A percentile compares a stretch with the other conserved stretches of the same genome.
Conservation (phyloP, 805 yeast species). For the Lipomyces sp. region DNA sequence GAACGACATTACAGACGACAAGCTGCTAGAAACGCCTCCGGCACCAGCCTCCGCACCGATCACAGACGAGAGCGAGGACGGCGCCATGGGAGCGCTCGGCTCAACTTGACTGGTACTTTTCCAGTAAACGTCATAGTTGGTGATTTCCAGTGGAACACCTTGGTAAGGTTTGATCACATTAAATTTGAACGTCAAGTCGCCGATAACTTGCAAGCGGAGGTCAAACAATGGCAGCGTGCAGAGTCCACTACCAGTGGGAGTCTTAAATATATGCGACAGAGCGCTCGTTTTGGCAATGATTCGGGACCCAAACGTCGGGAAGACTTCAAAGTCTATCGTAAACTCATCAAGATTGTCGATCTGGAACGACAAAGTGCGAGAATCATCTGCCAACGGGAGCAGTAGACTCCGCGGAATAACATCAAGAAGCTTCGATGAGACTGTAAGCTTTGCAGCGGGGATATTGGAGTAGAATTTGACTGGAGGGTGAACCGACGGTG, state of each 20-base stretch:
- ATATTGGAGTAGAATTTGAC: conserved; percentile 53
- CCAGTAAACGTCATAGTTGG: conserved; percentile 96
- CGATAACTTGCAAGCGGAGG: conserved; percentile 76
- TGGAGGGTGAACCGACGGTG: conserved; percentile 40
- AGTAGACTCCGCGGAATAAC: conserved; percentile 85
- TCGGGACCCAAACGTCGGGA: conserved; percentile 93
- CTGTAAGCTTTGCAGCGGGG: conserved; percentile 66
- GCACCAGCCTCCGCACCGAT: conserved; percentile 14
- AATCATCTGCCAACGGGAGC: conserved; percentile 73
- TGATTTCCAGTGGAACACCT: conserved; percentile 81
- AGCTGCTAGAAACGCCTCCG: conserved; percentile 12
- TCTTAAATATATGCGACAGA: conserved; percentile 58
- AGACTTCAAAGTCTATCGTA: conserved; percentile 63
- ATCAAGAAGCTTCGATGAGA: conserved; percentile 71
- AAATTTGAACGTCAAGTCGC: conserved; percentile 75
- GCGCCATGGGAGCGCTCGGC: conserved; percentile 24
- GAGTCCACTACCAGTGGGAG: conserved; percentile 45
- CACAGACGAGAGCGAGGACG: conserved; percentile 27
- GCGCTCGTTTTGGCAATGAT: conserved; percentile 88
- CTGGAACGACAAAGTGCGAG: conserved; percentile 68
- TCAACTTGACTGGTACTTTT: conserved; percentile 73
- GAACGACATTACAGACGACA: background rate
- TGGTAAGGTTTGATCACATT: conserved; percentile 88
- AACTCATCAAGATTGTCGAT: conserved; percentile 34
- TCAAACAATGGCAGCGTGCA: conserved; percentile 76